A percentile compares a stretch with the other conserved stretches of the same genome.
Conservation (phyloP, 2,329 filamentous ascomycete species). For the Neophaeococcomyces aloes region DNA sequence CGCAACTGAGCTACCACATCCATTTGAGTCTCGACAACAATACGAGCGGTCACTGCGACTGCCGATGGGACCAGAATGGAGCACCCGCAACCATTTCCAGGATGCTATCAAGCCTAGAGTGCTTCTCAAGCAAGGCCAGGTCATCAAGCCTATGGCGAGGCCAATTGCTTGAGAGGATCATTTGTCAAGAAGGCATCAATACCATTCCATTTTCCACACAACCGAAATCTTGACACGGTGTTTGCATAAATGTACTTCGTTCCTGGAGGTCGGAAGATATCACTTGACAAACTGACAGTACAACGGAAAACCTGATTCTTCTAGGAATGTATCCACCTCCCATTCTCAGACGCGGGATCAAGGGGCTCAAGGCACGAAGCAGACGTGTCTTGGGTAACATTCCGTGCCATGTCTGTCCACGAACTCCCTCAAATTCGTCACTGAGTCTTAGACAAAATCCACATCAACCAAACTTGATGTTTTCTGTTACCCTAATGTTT, state of each 20-base stretch:
- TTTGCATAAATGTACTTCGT: too few species aligned
- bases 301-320: slow-evolving; percentile 5
- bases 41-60: slow-evolving; percentile 68
- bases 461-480: too few species aligned
- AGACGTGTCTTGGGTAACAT: too few species aligned
- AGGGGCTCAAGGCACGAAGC: too few species aligned
- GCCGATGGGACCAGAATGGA: slow-evolving; percentile 88
- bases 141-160: slow-evolving; percentile 78
- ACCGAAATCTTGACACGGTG: too few species aligned
- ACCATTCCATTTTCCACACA: too few species aligned
- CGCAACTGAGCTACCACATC: slow-evolving; percentile 71
- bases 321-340: too few species aligned
- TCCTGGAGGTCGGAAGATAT: too few species aligned
- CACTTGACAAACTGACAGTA: slow-evolving; percentile 2
- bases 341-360: too few species aligned
- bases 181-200: neutral
- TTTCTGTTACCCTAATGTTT: neutral
- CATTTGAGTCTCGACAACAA: slow-evolving; percentile 66
- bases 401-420: too few species aligned
- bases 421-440: too few species aligned
- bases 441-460: too few species aligned
- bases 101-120: slow-evolving; percentile 78
- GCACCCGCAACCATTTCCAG: slow-evolving; percentile 92
- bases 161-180: slow-evolving; percentile 42
- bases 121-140: slow-evolving; percentile 70